Conservation (phyloP, 768 basidiomycete species). For the Suillus occidentalis region DNA sequence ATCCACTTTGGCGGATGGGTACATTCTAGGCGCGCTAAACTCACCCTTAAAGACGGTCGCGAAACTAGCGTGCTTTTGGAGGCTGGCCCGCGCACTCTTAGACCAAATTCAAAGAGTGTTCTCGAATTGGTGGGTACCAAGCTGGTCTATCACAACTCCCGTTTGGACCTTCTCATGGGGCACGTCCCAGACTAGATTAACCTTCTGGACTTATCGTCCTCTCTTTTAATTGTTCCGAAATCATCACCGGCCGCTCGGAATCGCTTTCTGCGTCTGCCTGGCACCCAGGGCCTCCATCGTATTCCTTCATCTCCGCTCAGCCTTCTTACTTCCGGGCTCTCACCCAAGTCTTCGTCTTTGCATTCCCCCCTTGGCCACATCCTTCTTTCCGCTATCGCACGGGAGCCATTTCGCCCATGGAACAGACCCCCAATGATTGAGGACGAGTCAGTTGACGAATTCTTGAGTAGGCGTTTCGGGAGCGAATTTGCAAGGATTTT, state of each 20-base stretch:
- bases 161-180: slow-evolving; percentile 12
- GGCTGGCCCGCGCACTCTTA: slow-evolving; percentile 82
- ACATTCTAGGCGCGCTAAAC: slow-evolving; percentile 51
- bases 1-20: slow-evolving; percentile 86
- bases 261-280: slow-evolving; percentile 68
- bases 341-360: slow-evolving; percentile 31
- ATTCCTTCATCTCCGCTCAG: slow-evolving; percentile 46
- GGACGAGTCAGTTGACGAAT: slow-evolving; percentile 83
- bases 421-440: slow-evolving; percentile 40
- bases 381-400: slow-evolving; percentile 54
- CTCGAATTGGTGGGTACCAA: slow-evolving; percentile 67
- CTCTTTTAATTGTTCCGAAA: slow-evolving; percentile 66
- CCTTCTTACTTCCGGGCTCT: slow-evolving; percentile 35
- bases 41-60: slow-evolving; percentile 33
- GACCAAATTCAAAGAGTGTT: slow-evolving; percentile 72
- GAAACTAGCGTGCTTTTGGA: slow-evolving; percentile 64
- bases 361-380: slow-evolving; percentile 37
- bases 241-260: slow-evolving; percentile 72
- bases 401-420: slow-evolving; percentile 54
- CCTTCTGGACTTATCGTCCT: slow-evolving; percentile 59
- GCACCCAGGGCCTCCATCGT: slow-evolving; percentile 48
- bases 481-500: slow-evolving; percentile 68
- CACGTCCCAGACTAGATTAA: slow-evolving; percentile 58
- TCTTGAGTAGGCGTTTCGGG: slow-evolving; percentile 76
- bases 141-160: not conserved